phyloP scores from a whole-genome alignment of 2,329 filamentous ascomycete genomes.

The Huntiella decipiens region DNA sequence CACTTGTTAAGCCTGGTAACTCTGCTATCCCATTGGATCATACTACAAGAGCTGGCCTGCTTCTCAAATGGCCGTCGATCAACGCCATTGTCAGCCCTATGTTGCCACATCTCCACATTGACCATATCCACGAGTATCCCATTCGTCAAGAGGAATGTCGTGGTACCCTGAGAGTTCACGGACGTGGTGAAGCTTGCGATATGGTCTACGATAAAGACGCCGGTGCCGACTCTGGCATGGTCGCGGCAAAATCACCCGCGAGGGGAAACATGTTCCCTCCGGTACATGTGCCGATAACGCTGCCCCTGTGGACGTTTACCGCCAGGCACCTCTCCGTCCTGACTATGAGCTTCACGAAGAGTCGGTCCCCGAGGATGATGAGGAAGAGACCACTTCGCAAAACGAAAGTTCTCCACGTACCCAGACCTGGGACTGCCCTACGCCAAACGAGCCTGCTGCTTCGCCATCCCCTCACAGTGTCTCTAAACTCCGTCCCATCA shows the following conservation, averaged over 20 bases:
- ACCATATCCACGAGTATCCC: slow-evolving; percentile 50
- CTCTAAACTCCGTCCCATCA: too few species aligned
- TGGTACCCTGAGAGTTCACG: slow-evolving; percentile 56
- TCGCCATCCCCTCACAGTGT: slow-evolving; percentile 16
- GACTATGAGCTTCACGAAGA: too few species aligned
- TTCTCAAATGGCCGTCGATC: slow-evolving; percentile 57
- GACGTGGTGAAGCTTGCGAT: slow-evolving; percentile 48
- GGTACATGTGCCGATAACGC: too few species aligned
- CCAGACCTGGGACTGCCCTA: slow-evolving; percentile 23
- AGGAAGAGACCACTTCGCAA: slow-evolving; percentile 16
- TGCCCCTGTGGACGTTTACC: too few species aligned
- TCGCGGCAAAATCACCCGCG: slow-evolving; percentile 48
- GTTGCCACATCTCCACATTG: slow-evolving; percentile 29
- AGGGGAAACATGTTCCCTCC: too few species aligned
- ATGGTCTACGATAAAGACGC: slow-evolving; percentile 15
- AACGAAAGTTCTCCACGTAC: slow-evolving; percentile 29
- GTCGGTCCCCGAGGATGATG: too few species aligned
- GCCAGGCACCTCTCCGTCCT: too few species aligned
- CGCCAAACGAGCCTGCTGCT: not conserved
- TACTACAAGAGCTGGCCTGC: slow-evolving; percentile 70
- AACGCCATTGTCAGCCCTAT: slow-evolving; percentile 37
- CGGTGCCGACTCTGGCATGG: slow-evolving; percentile 13
- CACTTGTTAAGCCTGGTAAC: slow-evolving; percentile 35
- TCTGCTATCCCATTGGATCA: slow-evolving; percentile 68
- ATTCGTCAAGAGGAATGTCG: slow-evolving; percentile 56